A percentile compares a stretch with the other conserved stretches of the same genome.
These are phyloP conservation scores for Kluyveromyces aestuarii DNA, from an alignment of 805 yeast species.

Conservation along the genomic window DNA sequence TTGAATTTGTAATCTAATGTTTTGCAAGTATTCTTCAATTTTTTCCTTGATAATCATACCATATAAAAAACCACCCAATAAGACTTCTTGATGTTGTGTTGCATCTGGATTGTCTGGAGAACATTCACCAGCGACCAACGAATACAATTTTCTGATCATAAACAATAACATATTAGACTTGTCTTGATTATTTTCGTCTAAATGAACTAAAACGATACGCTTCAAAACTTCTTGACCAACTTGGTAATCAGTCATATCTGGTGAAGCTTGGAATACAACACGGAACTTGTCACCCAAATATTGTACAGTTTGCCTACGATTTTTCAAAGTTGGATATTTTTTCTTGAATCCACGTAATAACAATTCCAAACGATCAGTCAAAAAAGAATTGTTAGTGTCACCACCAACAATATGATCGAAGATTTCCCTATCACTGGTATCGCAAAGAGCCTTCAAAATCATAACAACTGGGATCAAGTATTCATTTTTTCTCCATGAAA, in stretches of 20 bases:
- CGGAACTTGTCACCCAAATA: slow-evolving; percentile 94
- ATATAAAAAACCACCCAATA: slow-evolving; percentile 90
- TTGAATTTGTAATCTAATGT: slow-evolving; percentile 62
- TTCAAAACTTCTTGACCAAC: slow-evolving; percentile 80
- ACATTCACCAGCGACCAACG: slow-evolving; percentile 95
- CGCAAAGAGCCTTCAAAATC: slow-evolving; percentile 83
- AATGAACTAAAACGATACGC: slow-evolving; percentile 84
- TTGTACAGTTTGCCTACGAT: slow-evolving; percentile 84
- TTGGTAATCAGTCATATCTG: slow-evolving; percentile 79
- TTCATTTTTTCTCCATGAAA: slow-evolving; percentile 95
- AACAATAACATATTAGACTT: slow-evolving; percentile 82
- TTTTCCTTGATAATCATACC: slow-evolving; percentile 97
- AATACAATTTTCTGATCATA: slow-evolving; percentile 91
- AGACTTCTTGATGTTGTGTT: slow-evolving; percentile 94
- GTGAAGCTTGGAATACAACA: slow-evolving; percentile 81
- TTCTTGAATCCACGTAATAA: slow-evolving; percentile 80
- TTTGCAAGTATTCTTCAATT: slow-evolving; percentile 82
- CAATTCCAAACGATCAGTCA: slow-evolving; percentile 96
- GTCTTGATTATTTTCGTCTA: slow-evolving; percentile 54
- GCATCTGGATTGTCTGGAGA: slow-evolving; percentile 98
- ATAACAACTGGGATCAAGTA: slow-evolving; percentile 87
- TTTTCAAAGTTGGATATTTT: slow-evolving; percentile 53
- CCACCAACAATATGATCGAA: slow-evolving; percentile 94
- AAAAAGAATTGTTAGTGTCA: slow-evolving; percentile 78
- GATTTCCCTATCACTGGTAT: slow-evolving; percentile 88